phyloP scores from a whole-genome alignment of 2,329 filamentous ascomycete genomes.

The Talaromyces pinophilus region DNA sequence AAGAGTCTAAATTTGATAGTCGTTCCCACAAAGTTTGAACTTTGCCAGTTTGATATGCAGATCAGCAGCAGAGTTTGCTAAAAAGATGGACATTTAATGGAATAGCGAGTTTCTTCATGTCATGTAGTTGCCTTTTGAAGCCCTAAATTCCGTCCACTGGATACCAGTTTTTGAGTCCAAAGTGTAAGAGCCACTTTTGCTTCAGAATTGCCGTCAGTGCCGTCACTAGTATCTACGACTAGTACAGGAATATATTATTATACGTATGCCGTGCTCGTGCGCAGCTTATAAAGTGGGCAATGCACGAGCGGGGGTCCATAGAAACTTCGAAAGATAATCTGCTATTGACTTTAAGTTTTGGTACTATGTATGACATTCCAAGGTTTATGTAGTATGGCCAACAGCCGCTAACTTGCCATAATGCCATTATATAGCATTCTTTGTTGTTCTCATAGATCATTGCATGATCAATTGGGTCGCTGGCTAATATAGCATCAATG shows the following conservation, averaged over 20 bases:
- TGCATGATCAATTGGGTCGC: not conserved
- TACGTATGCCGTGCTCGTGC: not conserved
- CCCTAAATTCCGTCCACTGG: not conserved
- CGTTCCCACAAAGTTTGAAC: not conserved
- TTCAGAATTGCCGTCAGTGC: not conserved
- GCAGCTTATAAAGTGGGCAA: not conserved
- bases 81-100: not conserved
- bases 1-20: slow-evolving; percentile 1
- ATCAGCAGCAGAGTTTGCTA: not conserved
- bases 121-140: slow-evolving; percentile 6
- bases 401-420: not conserved
- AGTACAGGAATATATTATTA: not conserved
- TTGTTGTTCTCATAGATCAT: not conserved
- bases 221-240: not conserved
- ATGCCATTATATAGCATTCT: not conserved
- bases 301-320: not conserved
- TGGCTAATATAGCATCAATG: not conserved
- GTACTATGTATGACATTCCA: too few species aligned
- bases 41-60: not conserved
- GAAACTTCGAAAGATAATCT: not conserved
- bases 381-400: too few species aligned
- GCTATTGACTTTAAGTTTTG: not conserved
- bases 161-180: not conserved
- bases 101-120: too few species aligned
- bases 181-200: slow-evolving; percentile 8